phyloP scores from a whole-genome alignment of 306 rosid species.

The Canavalia gladiata region DNA sequence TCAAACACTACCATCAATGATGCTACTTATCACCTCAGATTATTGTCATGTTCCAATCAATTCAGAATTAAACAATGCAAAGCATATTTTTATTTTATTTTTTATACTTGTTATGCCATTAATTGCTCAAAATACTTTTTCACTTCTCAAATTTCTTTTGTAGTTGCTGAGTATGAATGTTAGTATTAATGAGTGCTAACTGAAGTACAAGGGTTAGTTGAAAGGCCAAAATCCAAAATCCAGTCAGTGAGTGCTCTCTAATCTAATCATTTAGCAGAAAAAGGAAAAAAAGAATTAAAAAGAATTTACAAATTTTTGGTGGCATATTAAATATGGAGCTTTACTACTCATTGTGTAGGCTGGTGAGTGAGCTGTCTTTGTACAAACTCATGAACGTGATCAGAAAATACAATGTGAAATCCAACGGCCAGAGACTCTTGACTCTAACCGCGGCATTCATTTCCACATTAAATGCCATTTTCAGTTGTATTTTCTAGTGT shows the following conservation, averaged over 20 bases:
- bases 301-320: constrained; percentile 48
- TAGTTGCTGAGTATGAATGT: constrained; percentile 32
- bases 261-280: not conserved
- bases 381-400: constrained; percentile 40
- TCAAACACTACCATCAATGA: not conserved
- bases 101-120: not conserved
- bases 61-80: not conserved
- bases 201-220: constrained; percentile 36
- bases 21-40: constrained; percentile 7
- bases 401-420: constrained; percentile 49
- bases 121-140: not conserved
- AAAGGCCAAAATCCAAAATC: not conserved
- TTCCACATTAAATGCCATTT: constrained; percentile 72
- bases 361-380: constrained; percentile 69
- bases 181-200: constrained; percentile 26
- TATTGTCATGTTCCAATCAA: not conserved
- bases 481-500: constrained; percentile 46
- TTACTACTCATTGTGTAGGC: constrained; percentile 40
- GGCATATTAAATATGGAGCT: constrained; percentile 48
- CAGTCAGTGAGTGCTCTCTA: not conserved
- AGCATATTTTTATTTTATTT: not conserved
- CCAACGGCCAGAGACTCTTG: constrained; percentile 59
- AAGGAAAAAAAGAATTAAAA: not conserved
- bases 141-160: not conserved
- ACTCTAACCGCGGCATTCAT: constrained; percentile 78